Base-by-base conservation (phyloP, 306 rosid genomes). In the Morella rubra region DNA sequence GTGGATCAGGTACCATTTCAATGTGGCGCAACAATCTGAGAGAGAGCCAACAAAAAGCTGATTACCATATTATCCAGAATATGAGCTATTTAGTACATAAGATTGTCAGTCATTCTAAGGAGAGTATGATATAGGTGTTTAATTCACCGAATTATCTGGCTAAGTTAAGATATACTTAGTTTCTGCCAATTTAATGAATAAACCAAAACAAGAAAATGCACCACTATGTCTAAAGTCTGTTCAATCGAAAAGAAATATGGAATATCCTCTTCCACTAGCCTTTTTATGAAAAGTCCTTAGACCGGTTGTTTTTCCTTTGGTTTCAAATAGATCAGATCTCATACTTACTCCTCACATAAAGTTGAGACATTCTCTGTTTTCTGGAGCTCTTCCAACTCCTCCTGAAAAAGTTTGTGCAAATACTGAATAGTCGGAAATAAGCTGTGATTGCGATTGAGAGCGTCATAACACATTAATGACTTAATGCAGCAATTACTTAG, bases 341-440 rank as follows among this genome's bases (percentile, higher is more conserved):
- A 37, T 14, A 85, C 97, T 86, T 87, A 92, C 97, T 84, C 93
- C 58, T 76, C 76, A 76, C 91, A 90, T 74, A 87, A 80, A 16
- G 90, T 81, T 20, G 97, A 92, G 75, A 87, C 86, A 53, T 85
- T 87, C 60, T 90, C 97, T 8, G 89, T 77, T 72, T 70, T 84
- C 50, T 87, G 91, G 7, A 92, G 89, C 86, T 90, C 93, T 61
- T 81, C 86, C 82, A 92, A 77, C 77, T 92, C 97, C 66, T 90
- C 90, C 97, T 92, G 91, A 45, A 74, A 24, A 76, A 42, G 15
- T 77, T 67, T 44, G 80, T 41, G 52, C 61, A 72, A 54, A 83
- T 45, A 72, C 8, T n/a, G 45, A 46, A 15, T n/a, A 74, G 8
- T 1, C 32, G 52, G 72, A 72, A 73, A 52, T 67, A 80, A 50